Evolutionary conservation across 1,284 basidiomycete genomes (phyloP), one percentile per base, ranked within the genome.

Genomic region (Rhodotorula sp.): DNA sequence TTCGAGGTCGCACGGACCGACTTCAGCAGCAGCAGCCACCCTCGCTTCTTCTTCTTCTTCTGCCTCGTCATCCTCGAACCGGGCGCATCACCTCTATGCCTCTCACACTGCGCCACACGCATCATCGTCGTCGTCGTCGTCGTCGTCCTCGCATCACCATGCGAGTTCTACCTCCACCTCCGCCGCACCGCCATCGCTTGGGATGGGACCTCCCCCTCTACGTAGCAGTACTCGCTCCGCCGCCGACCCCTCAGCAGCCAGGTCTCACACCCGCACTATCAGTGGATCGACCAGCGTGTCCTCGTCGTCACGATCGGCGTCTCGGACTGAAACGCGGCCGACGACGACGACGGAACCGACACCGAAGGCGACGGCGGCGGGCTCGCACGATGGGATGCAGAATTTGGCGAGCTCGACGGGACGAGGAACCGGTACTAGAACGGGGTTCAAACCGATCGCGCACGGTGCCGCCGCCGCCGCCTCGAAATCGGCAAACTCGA

Each of bases 391-490:
- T 43, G 38, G 38, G 38, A 10, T 12, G 38, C 38, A 12, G 38
- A 43, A 43, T 43, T 67, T 66, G 26, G 60, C 62, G 43, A 60
- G 47, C 38, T 57, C 62, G 12, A 16, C 50, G 1, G 7, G 23
- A 5, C 10, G 48, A 10, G n/a, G 34, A 7, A 34, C 5, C 8
- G 7, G 1, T 34, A 34, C 5, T 6, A 34, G 56, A 0, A 19
- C 69, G 5, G 67, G 63, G 31, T 71, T 68, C 63, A 68, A 65
- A 48, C 70, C 70, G 14, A 66, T 63, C 1, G 49, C 62, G 5
- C 43, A 57, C 7, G 52, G 58, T 19, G 34, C 21, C 7, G 18
- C 8, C 34, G 19, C 56, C 31, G 19, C 34, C 34, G 34, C 34
- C 34, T 34, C 56, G 21, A 18, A 28, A 10, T 31, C 23, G 19